Percentiles rank a stretch among this genome's conserved stretches.
Evolutionary conservation across 148 eudicot species (phyloP).

Genomic region (Camellia granthamiana): DNA sequence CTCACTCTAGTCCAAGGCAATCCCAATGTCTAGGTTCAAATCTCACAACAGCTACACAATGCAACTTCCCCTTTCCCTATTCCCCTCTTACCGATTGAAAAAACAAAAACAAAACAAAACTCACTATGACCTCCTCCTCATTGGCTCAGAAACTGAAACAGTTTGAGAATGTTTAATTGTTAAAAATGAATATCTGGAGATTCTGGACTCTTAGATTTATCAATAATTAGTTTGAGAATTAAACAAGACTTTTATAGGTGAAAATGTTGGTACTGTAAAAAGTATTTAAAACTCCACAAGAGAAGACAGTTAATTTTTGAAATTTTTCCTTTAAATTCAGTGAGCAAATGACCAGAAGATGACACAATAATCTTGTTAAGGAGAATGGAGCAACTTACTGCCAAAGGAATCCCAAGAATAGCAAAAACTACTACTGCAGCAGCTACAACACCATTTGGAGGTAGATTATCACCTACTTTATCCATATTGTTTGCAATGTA

Average conservation of each 20-base stretch:
- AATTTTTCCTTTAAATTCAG: not conserved
- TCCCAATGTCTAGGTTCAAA: no score
- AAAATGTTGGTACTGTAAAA: not conserved
- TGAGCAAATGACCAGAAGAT: not conserved
- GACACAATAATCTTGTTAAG: slow-evolving; percentile 8
- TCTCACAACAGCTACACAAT: no score
- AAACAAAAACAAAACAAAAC: no score
- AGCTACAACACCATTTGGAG: slow-evolving; percentile 70
- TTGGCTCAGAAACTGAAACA: not conserved
- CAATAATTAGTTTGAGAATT: not conserved
- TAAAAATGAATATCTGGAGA: not conserved
- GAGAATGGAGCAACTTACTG: slow-evolving; percentile 56
- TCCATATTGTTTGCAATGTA: slow-evolving; percentile 41
- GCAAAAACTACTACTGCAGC: slow-evolving; percentile 74
- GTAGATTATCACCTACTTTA: slow-evolving; percentile 32
- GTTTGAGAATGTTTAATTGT: slow-evolving; percentile 1
- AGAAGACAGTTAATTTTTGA: not conserved
- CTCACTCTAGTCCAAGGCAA: not conserved
- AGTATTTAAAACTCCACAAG: not conserved
- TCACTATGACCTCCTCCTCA: not conserved
- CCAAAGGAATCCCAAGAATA: slow-evolving; percentile 85
- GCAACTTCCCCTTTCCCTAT: no score
- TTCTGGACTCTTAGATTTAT: slow-evolving; percentile 2
- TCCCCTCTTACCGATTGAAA: no score
- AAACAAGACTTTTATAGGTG: not conserved